These are phyloP conservation scores for Chamaecrista fasciculata DNA, from an alignment of 306 rosid genomes.

Conservation along the genomic window DNA sequence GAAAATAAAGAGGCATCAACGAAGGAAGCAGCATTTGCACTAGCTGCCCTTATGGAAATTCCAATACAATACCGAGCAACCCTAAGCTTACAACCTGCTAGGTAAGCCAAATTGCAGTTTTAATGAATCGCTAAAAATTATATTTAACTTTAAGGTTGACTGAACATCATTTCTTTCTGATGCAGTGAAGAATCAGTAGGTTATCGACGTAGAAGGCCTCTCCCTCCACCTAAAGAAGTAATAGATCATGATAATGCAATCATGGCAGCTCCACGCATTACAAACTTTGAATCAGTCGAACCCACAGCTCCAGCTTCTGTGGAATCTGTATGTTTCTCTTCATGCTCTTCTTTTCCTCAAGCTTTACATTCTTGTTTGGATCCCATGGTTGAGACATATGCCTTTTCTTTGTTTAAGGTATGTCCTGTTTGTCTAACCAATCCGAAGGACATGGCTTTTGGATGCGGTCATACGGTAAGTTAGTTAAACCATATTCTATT, in stretches of 20 bases:
- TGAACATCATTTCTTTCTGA: slow-evolving; percentile 17
- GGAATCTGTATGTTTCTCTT: slow-evolving; percentile 53
- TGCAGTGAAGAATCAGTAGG: slow-evolving; percentile 47
- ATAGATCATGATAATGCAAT: slow-evolving; percentile 61
- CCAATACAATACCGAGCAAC: slow-evolving; percentile 80
- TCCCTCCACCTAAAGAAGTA: slow-evolving; percentile 79
- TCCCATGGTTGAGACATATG: slow-evolving; percentile 26
- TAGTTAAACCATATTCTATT: slow-evolving; percentile 9
- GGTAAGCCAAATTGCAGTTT: slow-evolving; percentile 45
- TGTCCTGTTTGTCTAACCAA: slow-evolving; percentile 89
- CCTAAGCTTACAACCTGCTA: slow-evolving; percentile 40
- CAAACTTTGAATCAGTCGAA: slow-evolving; percentile 37
- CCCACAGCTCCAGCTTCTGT: slow-evolving; percentile 45
- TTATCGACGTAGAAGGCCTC: slow-evolving; percentile 50
- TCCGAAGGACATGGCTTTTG: slow-evolving; percentile 97
- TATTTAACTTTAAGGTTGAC: slow-evolving; percentile 8
- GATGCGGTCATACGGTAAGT: slow-evolving; percentile 93
- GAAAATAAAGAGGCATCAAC: slow-evolving; percentile 66
- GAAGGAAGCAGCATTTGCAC: slow-evolving; percentile 92
- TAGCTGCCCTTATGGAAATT: slow-evolving; percentile 97
- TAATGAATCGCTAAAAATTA: not conserved
- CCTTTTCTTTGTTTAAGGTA: slow-evolving; percentile 47
- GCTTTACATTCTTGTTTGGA: slow-evolving; percentile 19
- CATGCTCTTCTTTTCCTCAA: slow-evolving; percentile 1
- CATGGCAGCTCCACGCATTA: slow-evolving; percentile 31